Conservation (phyloP, 1,139 yeast genomes). For the Suhomyces chickasaworum region DNA sequence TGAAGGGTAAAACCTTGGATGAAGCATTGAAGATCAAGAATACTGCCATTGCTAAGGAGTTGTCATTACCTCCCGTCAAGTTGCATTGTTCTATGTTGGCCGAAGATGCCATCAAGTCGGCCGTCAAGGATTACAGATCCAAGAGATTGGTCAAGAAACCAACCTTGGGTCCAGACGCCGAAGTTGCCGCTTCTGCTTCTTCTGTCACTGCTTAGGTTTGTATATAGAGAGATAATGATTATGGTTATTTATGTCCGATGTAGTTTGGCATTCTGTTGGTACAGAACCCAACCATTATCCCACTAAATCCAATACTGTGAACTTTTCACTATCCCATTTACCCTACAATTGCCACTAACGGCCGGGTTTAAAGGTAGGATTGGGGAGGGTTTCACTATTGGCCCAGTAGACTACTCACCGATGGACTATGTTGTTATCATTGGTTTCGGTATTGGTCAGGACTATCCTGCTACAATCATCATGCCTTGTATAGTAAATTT, state of each 20-base stretch:
- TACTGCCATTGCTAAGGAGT: constrained; percentile 89
- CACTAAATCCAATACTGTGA: background rate
- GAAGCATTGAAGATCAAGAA: constrained; percentile 92
- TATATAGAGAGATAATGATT: constrained; percentile 7
- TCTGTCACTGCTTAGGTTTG: constrained; percentile 12
- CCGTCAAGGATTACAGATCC: constrained; percentile 89
- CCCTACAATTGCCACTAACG: too few species aligned
- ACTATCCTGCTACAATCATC: background rate
- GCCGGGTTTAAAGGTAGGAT: too few species aligned
- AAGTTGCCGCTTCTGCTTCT: constrained; percentile 16
- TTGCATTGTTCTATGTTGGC: constrained; percentile 98
- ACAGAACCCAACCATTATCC: too few species aligned
- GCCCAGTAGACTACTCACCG: too few species aligned
- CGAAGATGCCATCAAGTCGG: constrained; percentile 96
- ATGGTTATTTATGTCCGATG: background rate
- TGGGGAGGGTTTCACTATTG: too few species aligned
- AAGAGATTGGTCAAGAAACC: constrained; percentile 56
- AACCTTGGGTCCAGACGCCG: constrained; percentile 55
- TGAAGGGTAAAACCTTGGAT: constrained; percentile 91
- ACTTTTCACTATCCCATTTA: too few species aligned
- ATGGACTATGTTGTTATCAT: too few species aligned
- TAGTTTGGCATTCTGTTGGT: background rate
- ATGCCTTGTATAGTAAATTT: background rate
- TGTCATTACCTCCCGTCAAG: constrained; percentile 94
- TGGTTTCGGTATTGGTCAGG: too few species aligned